Base-by-base conservation (phyloP, 1,139 yeast species). In the Protomyces arabidopsidicola region DNA sequence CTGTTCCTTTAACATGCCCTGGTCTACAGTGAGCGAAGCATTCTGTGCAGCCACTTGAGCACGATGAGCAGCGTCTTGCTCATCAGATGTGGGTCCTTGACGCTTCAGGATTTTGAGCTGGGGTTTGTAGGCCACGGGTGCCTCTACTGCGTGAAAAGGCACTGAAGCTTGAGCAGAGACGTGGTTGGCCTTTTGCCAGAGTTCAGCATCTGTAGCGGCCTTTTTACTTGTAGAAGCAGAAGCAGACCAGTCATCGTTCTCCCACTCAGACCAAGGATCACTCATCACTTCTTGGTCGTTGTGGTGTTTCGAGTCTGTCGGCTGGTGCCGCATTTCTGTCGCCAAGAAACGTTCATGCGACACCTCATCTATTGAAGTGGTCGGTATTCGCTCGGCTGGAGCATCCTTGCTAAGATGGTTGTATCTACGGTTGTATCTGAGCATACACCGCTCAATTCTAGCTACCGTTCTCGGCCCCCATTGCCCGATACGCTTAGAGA, bases 211-310 rank as follows among this genome's bases (percentile, higher is more conserved):
- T 5, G 62, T 18, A 24, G 38, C 31, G 3, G 36, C n/a, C 12
- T 22, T 12, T 16, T 52, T 51, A 6, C 12, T 12, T 10, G 48
- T 16, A 10, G 14, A 8, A 8, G 62, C 62, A 14, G 62, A 51
- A 12, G 34, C 45, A 3, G 62, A 45, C 62, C 62, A 58, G 56
- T 58, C 62, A 35, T 58, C 62, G 31, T 58, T 55, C 56, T 55
- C 31, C 20, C 53, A 55, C 16, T 58, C 62, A 18, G 62, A 48
- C 62, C 62, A 58, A n/a, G 62, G 62, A 58, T 58, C 62, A 12
- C 62, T 18, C 48, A 42, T 42, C 22, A 8, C 31, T 27, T 27
- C 31, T 27, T 16, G 20, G 24, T 18, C 6, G 22, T 42, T n/a
- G 24, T 42, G 48, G 22, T n/a, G 18, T 18, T 20, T 8, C 1